phyloP scores from a whole-genome alignment of 208 protist species.

The Balamuthia mandrillaris region DNA sequence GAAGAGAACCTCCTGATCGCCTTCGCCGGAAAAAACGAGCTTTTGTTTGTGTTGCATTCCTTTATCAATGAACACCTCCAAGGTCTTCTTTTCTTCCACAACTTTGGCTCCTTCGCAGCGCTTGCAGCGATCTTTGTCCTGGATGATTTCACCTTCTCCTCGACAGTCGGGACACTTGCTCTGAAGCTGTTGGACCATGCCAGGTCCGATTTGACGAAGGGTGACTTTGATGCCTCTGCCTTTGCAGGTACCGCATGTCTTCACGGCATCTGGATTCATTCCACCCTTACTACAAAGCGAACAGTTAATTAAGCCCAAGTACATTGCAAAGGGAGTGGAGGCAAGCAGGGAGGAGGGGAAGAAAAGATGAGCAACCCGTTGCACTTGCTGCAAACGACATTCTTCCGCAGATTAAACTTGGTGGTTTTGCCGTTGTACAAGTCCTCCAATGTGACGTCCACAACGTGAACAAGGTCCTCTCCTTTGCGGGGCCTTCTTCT shows the following conservation, averaged over 20 bases:
- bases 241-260: constrained; percentile 85
- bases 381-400: constrained; percentile 71
- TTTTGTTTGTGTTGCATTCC: constrained; percentile 93
- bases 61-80: constrained; percentile 94
- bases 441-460: constrained; percentile 90
- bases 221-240: constrained; percentile 88
- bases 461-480: constrained; percentile 89
- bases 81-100: constrained; percentile 68
- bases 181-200: constrained; percentile 75
- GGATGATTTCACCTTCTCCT: constrained; percentile 57
- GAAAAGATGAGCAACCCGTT: constrained; percentile 46
- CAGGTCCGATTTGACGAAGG: constrained; percentile 89
- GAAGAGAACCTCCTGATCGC: constrained; percentile 84
- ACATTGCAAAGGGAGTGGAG: not conserved
- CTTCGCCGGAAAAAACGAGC: constrained; percentile 92
- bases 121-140: constrained; percentile 89
- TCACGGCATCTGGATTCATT: not conserved
- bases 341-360: not conserved
- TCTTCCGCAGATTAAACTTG: constrained; percentile 88
- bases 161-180: constrained; percentile 37
- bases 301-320: not conserved
- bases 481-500: constrained; percentile 50
- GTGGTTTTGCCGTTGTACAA: constrained; percentile 95
- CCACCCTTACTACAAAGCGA: constrained; percentile 11
- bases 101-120: constrained; percentile 91